Percentiles rank a stretch among this genome's conserved stretches.
Conservation (phyloP, 768 basidiomycete genomes). For the Hygrocybe coccinea region DNA sequence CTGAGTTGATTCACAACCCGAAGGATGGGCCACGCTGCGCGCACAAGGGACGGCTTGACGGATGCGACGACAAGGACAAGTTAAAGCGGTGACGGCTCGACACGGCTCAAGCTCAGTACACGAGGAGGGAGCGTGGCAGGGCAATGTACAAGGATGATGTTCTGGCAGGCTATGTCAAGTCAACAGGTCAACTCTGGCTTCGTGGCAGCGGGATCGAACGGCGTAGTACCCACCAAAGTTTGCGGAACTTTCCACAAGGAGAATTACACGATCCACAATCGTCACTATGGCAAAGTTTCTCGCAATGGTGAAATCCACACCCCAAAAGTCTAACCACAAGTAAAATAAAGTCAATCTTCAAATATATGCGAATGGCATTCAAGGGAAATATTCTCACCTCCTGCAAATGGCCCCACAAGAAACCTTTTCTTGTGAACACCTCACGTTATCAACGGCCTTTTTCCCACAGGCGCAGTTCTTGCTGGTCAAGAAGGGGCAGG, state of each 20-base stretch:
- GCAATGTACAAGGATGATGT: constrained; percentile 67
- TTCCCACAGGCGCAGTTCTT: constrained; percentile 90
- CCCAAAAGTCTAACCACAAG: constrained; percentile 47
- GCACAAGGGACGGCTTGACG: constrained; percentile 73
- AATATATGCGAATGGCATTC: not conserved
- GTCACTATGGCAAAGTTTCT: constrained; percentile 74
- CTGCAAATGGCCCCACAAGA: constrained; percentile 82
- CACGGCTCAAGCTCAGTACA: constrained; percentile 84
- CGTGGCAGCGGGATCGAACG: not conserved
- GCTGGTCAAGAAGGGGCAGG: constrained; percentile 75
- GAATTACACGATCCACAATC: constrained; percentile 74
- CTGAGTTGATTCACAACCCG: constrained; percentile 22
- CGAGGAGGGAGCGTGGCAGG: constrained; percentile 84
- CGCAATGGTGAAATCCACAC: constrained; percentile 90
- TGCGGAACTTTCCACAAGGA: constrained; percentile 81
- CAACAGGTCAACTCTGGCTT: not conserved
- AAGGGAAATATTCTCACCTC: constrained; percentile 60
- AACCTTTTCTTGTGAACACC: constrained; percentile 77
- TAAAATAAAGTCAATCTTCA: not conserved
- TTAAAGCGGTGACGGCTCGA: constrained; percentile 55
- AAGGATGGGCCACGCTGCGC: constrained; percentile 42
- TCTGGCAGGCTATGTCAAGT: constrained; percentile 48
- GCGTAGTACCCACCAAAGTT: constrained; percentile 58
- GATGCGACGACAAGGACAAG: constrained; percentile 81
- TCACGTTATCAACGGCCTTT: constrained; percentile 69